These are phyloP conservation scores for Teratosphaeriaceae sp. DNA, from an alignment of 2,329 filamentous ascomycete genomes.

Conservation along the genomic window DNA sequence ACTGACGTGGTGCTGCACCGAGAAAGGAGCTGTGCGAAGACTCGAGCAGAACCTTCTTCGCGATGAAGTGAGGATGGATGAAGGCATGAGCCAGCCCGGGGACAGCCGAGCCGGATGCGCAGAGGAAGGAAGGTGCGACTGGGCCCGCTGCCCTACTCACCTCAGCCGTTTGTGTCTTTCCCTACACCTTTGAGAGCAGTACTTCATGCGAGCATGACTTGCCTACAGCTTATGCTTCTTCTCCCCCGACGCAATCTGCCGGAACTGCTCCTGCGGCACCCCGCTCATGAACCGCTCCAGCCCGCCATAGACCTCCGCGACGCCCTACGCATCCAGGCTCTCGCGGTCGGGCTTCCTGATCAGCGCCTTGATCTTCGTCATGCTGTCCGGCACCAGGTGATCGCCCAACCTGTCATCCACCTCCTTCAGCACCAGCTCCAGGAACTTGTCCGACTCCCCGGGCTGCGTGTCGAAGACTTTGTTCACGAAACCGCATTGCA, in stretches of 20 bases:
- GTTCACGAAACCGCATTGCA: conserved; percentile 76
- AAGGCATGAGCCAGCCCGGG: no score
- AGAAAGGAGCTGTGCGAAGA: no score
- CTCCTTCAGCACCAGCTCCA: conserved; percentile 65
- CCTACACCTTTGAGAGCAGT: no score
- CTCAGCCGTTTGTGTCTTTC: no score
- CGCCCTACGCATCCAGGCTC: conserved; percentile 66
- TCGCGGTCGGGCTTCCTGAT: conserved; percentile 69
- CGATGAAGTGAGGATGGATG: no score
- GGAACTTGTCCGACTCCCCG: conserved; percentile 61
- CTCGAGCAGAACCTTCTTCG: no score
- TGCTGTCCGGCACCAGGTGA: conserved; percentile 71
- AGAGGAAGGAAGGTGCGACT: background rate
- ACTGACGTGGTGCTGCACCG: no score
- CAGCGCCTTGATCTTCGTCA: conserved; percentile 78
- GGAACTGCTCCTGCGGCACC: conserved; percentile 82
- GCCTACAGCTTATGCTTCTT: conserved; percentile 92
- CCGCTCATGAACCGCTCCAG: conserved; percentile 73
- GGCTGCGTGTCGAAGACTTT: conserved; percentile 61
- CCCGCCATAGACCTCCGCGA: conserved; percentile 78
- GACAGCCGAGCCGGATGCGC: no score
- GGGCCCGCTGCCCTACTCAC: background rate
- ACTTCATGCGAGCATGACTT: background rate
- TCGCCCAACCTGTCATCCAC: conserved; percentile 72
- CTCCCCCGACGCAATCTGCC: conserved; percentile 74